Evolutionary conservation across 768 basidiomycete genomes (phyloP).

Genomic region (Hebeloma cylindrosporum): DNA sequence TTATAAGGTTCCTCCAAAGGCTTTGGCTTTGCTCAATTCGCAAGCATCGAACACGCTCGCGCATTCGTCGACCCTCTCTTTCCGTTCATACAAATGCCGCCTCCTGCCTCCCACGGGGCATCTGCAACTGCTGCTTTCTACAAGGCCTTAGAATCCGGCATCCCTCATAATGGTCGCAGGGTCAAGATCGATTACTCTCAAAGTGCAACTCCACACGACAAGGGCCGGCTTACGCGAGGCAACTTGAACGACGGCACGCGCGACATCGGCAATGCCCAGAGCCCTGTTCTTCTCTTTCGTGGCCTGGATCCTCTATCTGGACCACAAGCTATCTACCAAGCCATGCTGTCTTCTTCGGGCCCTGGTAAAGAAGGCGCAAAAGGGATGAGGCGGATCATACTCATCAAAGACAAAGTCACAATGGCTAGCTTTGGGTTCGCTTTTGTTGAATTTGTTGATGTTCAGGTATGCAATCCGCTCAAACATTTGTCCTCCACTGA

Average conservation of each 20-base stretch:
- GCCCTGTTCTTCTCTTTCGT: slow-evolving; percentile 83
- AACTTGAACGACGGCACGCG: slow-evolving; percentile 91
- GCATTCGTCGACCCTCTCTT: slow-evolving; percentile 90
- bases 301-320: slow-evolving; percentile 87
- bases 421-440: slow-evolving; percentile 91
- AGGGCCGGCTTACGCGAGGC: slow-evolving; percentile 55
- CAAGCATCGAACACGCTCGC: slow-evolving; percentile 80
- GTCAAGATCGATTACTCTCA: slow-evolving; percentile 97
- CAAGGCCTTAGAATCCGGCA: slow-evolving; percentile 70
- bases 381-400: slow-evolving; percentile 84
- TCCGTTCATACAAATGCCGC: slow-evolving; percentile 91
- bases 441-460: slow-evolving; percentile 89
- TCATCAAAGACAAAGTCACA: slow-evolving; percentile 87
- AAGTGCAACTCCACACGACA: slow-evolving; percentile 72
- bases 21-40: slow-evolving; percentile 96
- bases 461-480: slow-evolving; percentile 55
- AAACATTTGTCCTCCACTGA: background rate
- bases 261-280: slow-evolving; percentile 88
- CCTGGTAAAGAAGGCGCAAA: slow-evolving; percentile 73
- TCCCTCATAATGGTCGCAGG: slow-evolving; percentile 74
- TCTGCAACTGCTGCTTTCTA: slow-evolving; percentile 70
- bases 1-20: slow-evolving; percentile 89
- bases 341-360: slow-evolving; percentile 83
- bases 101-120: slow-evolving; percentile 84
- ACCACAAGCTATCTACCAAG: slow-evolving; percentile 83